Percentiles rank a stretch among this genome's conserved stretches.
Conservation (phyloP, 2,329 filamentous ascomycete species). For the Curvularia verruculosa region DNA sequence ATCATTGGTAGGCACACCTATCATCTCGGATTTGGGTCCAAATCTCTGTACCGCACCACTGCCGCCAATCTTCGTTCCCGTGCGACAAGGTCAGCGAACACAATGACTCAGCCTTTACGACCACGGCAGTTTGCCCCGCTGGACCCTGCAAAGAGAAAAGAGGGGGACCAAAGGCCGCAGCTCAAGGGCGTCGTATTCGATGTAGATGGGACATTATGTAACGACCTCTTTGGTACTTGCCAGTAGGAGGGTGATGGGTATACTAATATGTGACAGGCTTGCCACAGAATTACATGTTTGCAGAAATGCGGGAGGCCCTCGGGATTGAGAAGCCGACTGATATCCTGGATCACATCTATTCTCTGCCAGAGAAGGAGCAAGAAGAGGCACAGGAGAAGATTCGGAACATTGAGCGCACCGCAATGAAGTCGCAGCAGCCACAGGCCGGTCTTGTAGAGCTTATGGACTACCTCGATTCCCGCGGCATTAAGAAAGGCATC, state of each 20-base stretch:
- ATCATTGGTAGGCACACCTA: slow-evolving; percentile 2
- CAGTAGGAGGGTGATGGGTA: too few relatives aligned
- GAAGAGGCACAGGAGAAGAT: slow-evolving; percentile 73
- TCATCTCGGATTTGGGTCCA: slow-evolving; percentile 2
- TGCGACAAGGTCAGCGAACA: slow-evolving; percentile 11
- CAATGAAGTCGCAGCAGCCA: slow-evolving; percentile 79
- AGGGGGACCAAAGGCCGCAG: slow-evolving; percentile 48
- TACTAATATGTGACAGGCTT: slow-evolving; percentile 60
- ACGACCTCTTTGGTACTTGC: slow-evolving; percentile 43
- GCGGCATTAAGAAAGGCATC: slow-evolving; percentile 75
- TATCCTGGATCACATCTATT: slow-evolving; percentile 87
- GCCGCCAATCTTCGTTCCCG: background rate
- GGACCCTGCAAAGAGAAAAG: slow-evolving; percentile 37
- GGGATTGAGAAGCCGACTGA: slow-evolving; percentile 73
- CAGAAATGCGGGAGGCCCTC: slow-evolving; percentile 78
- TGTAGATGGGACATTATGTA: slow-evolving; percentile 93
- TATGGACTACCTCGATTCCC: slow-evolving; percentile 80
- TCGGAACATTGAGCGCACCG: slow-evolving; percentile 76
- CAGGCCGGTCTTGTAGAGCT: slow-evolving; percentile 79
- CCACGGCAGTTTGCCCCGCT: slow-evolving; percentile 60
- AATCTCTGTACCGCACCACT: background rate
- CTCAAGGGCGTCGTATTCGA: slow-evolving; percentile 78
- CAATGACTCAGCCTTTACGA: slow-evolving; percentile 28
- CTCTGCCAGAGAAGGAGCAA: slow-evolving; percentile 68
- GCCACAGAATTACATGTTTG: slow-evolving; percentile 96